Base-by-base conservation (phyloP, 768 basidiomycete species). In the Leccinum fibrillosum region DNA sequence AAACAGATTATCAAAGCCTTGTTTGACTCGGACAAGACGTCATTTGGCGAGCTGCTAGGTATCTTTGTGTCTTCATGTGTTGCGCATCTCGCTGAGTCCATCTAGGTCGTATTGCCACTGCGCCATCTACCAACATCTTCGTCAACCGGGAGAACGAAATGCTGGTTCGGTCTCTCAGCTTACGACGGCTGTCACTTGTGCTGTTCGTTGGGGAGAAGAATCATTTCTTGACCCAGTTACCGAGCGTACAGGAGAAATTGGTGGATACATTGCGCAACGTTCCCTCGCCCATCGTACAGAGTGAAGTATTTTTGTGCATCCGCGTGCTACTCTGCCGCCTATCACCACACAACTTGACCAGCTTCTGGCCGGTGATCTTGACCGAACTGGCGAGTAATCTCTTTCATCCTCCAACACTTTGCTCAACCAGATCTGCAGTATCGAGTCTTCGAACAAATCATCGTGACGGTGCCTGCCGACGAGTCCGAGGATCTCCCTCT, bases 321-420 rank as follows among this genome's bases (percentile, higher is more conserved):
- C 82, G 97, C 11, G 90, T 98, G 2, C 74, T 98, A 19, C 80
- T 98, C 48, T 98, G 93, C 69, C 86, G 97, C 15, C 80, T 98
- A 52, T 91, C 92, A 5, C 82, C 90, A 3, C 92, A 95, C 67
- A 97, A 96, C 67, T 70, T 99, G 66, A 88, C 90, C 9, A 95
- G 94, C 64, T 92, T 98, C 73, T 98, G 97, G 96, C 96, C 97
- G 1, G 90, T 96, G 45, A 81, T 99, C 45, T 70, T 98, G 62
- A 92, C 94, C 1, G 97, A 99, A 75, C 76, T 99, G 66, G 93
- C 92, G 65, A 55, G 66, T 57, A 83, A 68, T 37, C 39, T 51
- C 9, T 23, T 5, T 25, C 13, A 2, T 30, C 4, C 4, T 11
- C 34, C 23, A 23, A 19, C 32, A n/a, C 12, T 21, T 25, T 19